Evolutionary conservation across 371 early-diverging fungal species (phyloP), one percentile per base, ranked within the genome.

Genomic region (Capillidium heterosporum): DNA sequence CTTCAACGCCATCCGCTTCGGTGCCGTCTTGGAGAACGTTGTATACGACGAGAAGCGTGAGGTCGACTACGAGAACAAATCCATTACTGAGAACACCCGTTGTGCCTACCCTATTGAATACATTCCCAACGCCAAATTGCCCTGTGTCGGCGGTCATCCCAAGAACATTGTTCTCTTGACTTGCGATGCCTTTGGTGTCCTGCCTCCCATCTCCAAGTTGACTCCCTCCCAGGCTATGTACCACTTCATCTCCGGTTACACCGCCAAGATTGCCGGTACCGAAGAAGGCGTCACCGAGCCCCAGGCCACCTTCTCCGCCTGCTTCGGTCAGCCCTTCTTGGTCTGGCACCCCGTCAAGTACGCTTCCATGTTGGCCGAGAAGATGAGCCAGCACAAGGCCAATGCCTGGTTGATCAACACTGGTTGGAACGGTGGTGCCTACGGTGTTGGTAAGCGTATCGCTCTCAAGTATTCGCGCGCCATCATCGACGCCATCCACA

Each of bases 371-470:
- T 75, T 96, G 57, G 94, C 95, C 8, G 78, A 88, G 40, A 91
- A 93, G 82, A 91, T 96, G 80, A 67, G 78, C 61, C 49, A 84
- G 50, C 88, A 95, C 77, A 73, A 80, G 67, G 86, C 86, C 54
- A 72, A 88, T 67, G 95, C 87, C 26, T 96, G 95, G 94, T 73
- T 96, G 69, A 83, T 96, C 76, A 96, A 96, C 83, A 96, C 97
- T 44, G 97, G 97, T 50, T 96, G 97, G 95, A 87, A 76, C 67
- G 94, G 95, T 66, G 97, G 95, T 50, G 76, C 80, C 19, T 91
- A 89, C 68, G 89, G 89, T 60, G 69, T 72, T 21, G 92, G 92
- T 58, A 81, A 86, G 76, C 87, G 97, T 48, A 90, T 92, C 63
- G 73, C 92, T 42, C 85, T 96, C 63, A 91, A 89, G 75, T 91